Evolutionary conservation across 305 asterid genomes (phyloP).

Genomic region (Striga hermonthica): DNA sequence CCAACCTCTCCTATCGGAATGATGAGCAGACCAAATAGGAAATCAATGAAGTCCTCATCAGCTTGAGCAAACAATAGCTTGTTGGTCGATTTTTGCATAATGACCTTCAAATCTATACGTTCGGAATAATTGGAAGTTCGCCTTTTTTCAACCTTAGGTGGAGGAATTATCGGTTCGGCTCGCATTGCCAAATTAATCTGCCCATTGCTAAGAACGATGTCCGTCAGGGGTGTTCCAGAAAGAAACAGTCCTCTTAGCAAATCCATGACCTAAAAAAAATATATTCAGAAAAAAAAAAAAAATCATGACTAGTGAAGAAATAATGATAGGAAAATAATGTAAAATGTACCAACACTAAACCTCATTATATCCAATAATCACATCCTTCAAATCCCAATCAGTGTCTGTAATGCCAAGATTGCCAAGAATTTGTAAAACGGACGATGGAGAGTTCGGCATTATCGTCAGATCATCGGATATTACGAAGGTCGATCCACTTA

Average conservation of each 20-base stretch:
- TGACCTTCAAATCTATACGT: background rate
- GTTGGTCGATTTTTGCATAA: background rate
- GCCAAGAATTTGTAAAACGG: background rate
- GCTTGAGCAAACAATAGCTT: conserved; percentile 17
- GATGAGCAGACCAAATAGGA: background rate
- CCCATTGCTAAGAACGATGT: background rate
- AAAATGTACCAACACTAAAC: background rate
- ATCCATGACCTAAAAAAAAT: conserved; percentile 1
- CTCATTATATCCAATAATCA: conserved; percentile 17
- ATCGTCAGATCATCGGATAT: conserved; percentile 16
- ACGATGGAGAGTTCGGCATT: background rate
- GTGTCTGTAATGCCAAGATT: conserved; percentile 13
- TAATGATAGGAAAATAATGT: background rate
- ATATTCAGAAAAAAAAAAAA: background rate
- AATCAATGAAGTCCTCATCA: background rate
- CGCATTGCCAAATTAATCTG: background rate
- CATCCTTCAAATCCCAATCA: background rate
- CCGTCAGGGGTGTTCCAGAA: conserved; percentile 4
- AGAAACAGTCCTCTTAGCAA: background rate
- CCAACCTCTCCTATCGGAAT: conserved; percentile 7
- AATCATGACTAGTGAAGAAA: background rate
- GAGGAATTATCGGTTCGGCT: background rate
- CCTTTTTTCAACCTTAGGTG: background rate
- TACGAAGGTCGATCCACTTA: background rate
- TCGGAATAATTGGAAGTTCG: background rate